Base-by-base conservation (phyloP, 306 rosid genomes). In the Quercus glauca region DNA sequence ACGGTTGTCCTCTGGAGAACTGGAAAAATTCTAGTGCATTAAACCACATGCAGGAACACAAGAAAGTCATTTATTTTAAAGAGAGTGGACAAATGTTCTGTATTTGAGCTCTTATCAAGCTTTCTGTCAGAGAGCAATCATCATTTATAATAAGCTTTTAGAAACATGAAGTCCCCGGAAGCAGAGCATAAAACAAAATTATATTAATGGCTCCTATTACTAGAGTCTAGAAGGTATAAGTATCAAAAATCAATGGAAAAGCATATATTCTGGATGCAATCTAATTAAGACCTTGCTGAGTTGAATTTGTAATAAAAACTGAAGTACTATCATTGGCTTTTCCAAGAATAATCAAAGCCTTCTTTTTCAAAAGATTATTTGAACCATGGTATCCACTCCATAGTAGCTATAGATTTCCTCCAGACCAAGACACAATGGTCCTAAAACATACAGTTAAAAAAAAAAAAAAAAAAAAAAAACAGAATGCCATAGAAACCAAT, bases 1-100 rank as follows among this genome's bases (percentile, higher is more conserved):
- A 84, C 51, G 85, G 83, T 81, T 89, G 81, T 87, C 97, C 78
- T 90, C 93, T 31, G 93, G 99, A 73, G 94, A 91, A 89, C 98
- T 93, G 90, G 64, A 81, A 70, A 69, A 75, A 65, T 55, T 68
- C 67, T 71, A 78, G 23, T 64, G 71, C 29, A 72, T 78, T 75
- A 81, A 81, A 57, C 60, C 73, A 41, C 61, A 73, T 73, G 14
- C 81, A 72, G 51, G 37, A 57, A 78, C 60, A 67, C 25, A 77
- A 73, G 8, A 28, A 23, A 43, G 25, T 13, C 25, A 53, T 33
- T 11, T 35, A 64, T 19, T 61, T 76, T 4, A 53, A 33, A 69
- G 21, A 53, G 35, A 6, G 56, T 5, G 55, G 55, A 21, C 11
- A 15, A 33, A 64, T 35, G 9, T 31, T 29, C 70, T 17, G 45